phyloP scores from a whole-genome alignment of 1,284 basidiomycete genomes.

The Cryptococcus sp. region DNA sequence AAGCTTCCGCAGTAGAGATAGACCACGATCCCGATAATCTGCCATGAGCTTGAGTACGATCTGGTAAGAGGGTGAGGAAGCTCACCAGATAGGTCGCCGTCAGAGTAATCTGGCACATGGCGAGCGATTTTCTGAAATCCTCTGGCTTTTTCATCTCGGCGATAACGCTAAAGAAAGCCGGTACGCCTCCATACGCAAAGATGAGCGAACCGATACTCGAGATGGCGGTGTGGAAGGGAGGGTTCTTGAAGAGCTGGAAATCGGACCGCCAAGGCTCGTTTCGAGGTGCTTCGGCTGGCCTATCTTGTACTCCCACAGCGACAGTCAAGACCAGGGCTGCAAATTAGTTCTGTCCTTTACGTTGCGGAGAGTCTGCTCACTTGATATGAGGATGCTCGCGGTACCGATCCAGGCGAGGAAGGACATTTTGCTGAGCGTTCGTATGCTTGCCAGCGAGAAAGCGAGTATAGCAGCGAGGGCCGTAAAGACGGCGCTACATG shows the following conservation, averaged over 20 bases:
- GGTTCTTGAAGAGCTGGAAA: slow-evolving; percentile 20
- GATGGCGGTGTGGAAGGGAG: slow-evolving; percentile 37
- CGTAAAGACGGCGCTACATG: slow-evolving; percentile 43
- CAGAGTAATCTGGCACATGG: slow-evolving; percentile 25
- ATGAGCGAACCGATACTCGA: slow-evolving; percentile 37
- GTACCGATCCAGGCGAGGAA: slow-evolving; percentile 43
- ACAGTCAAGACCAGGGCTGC: slow-evolving; percentile 41
- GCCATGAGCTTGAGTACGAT: not conserved
- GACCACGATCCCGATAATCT: slow-evolving; percentile 19
- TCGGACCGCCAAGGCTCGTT: slow-evolving; percentile 25
- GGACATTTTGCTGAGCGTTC: slow-evolving; percentile 42
- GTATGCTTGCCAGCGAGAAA: slow-evolving; percentile 34
- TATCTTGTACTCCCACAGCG: slow-evolving; percentile 44
- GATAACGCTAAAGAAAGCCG: slow-evolving; percentile 39
- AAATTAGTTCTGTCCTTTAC: not conserved
- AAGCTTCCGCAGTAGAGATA: slow-evolving; percentile 32
- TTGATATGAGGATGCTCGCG: slow-evolving; percentile 29
- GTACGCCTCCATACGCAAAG: slow-evolving; percentile 36
- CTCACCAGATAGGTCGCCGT: slow-evolving; percentile 38
- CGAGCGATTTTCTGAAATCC: slow-evolving; percentile 21
- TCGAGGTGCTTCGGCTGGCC: slow-evolving; percentile 28
- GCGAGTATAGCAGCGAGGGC: slow-evolving; percentile 34
- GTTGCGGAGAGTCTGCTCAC: not conserved
- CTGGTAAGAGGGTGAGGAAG: not conserved
- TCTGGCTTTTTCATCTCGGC: slow-evolving; percentile 45